Percentiles rank a stretch among this genome's conserved stretches.
Evolutionary conservation across 2,329 filamentous ascomycete species (phyloP).

Genomic region (Botrytis pseudocinerea): DNA sequence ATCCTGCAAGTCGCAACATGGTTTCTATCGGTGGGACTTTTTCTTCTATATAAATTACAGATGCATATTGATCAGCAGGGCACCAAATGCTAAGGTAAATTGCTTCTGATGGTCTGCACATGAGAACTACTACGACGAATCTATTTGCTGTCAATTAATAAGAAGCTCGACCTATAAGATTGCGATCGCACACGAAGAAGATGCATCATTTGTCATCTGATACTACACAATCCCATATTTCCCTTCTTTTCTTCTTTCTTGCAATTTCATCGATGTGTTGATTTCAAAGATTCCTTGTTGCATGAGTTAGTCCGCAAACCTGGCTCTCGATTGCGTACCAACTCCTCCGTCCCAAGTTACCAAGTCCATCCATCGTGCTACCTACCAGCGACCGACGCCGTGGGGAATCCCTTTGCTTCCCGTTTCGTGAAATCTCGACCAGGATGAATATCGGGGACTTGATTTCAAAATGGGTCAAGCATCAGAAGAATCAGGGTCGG

Average conservation of each 20-base stretch:
- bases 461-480: constrained; percentile 4
- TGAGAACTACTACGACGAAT: not conserved
- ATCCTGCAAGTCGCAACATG: constrained; percentile 18
- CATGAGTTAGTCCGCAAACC: not conserved
- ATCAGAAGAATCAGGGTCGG: not conserved
- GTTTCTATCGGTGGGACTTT: constrained; percentile 10
- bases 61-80: constrained; percentile 22
- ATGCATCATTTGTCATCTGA: not conserved
- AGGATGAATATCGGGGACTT: not conserved
- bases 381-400: not conserved
- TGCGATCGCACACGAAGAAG: not conserved
- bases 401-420: constrained; percentile 7
- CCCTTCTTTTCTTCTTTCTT: not conserved
- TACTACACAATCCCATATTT: not conserved
- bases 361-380: too few species aligned
- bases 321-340: not conserved
- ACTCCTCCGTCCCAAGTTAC: not conserved
- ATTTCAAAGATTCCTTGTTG: not conserved
- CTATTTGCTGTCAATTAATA: not conserved
- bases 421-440: not conserved
- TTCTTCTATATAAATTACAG: constrained; percentile 10
- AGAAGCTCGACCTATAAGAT: constrained; percentile 3
- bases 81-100: not conserved
- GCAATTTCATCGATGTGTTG: not conserved
- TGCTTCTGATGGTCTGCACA: not conserved